Evolutionary conservation across 148 eudicot genomes (phyloP).

Genomic region (Diospyros lotus): DNA sequence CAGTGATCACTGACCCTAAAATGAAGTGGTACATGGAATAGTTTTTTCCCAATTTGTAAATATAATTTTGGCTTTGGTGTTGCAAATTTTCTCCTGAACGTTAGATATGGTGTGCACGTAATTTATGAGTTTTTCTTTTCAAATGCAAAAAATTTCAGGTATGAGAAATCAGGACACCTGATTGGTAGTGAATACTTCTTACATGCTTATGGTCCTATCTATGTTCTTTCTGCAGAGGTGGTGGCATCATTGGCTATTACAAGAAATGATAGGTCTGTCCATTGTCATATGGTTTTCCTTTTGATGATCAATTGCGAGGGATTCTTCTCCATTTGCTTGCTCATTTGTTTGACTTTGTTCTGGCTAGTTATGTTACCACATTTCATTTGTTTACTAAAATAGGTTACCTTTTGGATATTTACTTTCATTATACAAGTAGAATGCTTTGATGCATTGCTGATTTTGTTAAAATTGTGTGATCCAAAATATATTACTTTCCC

Average conservation of each 20-base stretch:
- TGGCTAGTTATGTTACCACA: background rate
- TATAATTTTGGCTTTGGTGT: background rate
- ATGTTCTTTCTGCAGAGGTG: constrained; percentile 59
- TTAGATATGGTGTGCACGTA: background rate
- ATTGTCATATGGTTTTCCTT: background rate
- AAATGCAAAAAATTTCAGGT: constrained; percentile 31
- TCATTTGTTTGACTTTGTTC: background rate
- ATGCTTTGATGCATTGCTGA: background rate
- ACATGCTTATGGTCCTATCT: constrained; percentile 78
- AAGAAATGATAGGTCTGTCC: constrained; percentile 47
- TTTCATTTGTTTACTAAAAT: background rate
- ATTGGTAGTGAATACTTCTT: constrained; percentile 66
- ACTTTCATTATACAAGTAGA: background rate
- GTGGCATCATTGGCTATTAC: constrained; percentile 49
- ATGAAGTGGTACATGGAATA: constrained; percentile 46
- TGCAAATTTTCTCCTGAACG: background rate
- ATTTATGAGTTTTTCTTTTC: constrained; percentile 2
- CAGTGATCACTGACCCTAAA: constrained; percentile 73
- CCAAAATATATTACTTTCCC: too few species aligned
- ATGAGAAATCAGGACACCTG: constrained; percentile 50
- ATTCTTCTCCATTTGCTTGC: background rate
- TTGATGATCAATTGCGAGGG: background rate
- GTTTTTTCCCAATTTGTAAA: background rate
- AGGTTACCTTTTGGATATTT: background rate
- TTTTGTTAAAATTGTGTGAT: background rate